A percentile compares a stretch with the other conserved stretches of the same genome.
phyloP scores from a whole-genome alignment of 2,329 filamentous ascomycete species.

The Xylaria sp. region DNA sequence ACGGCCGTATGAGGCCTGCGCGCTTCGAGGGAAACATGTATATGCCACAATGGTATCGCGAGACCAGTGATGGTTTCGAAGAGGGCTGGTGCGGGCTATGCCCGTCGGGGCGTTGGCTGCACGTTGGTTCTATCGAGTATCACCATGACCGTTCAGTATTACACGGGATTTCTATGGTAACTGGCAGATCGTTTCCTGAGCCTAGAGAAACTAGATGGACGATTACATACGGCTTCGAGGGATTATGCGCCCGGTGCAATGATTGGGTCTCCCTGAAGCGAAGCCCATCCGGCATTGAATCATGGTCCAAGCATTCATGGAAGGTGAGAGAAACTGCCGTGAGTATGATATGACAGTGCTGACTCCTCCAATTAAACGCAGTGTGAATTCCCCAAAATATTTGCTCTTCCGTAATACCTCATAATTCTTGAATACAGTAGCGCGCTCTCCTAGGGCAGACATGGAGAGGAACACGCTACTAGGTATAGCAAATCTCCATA shows the following conservation, averaged over 20 bases:
- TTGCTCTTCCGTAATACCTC: too few species aligned
- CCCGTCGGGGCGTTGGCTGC: background rate
- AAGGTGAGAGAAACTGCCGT: background rate
- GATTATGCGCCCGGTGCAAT: background rate
- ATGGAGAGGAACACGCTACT: too few species aligned
- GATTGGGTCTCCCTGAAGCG: background rate
- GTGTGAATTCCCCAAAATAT: background rate
- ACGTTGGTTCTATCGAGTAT: background rate
- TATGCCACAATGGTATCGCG: background rate
- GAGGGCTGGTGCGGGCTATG: background rate
- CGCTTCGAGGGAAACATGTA: background rate
- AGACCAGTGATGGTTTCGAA: background rate
- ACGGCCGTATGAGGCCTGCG: background rate
- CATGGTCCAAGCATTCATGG: background rate
- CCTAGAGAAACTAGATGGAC: background rate
- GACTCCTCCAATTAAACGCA: background rate
- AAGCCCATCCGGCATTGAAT: background rate
- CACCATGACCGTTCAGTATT: background rate
- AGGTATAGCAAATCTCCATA: too few species aligned
- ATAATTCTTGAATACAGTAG: too few species aligned
- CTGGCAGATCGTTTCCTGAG: background rate
- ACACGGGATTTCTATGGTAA: background rate
- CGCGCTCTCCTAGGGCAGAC: too few species aligned
- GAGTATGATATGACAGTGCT: background rate
- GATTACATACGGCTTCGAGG: background rate